phyloP scores from a whole-genome alignment of 768 basidiomycete genomes.

The Rhodotorula graminis region DNA sequence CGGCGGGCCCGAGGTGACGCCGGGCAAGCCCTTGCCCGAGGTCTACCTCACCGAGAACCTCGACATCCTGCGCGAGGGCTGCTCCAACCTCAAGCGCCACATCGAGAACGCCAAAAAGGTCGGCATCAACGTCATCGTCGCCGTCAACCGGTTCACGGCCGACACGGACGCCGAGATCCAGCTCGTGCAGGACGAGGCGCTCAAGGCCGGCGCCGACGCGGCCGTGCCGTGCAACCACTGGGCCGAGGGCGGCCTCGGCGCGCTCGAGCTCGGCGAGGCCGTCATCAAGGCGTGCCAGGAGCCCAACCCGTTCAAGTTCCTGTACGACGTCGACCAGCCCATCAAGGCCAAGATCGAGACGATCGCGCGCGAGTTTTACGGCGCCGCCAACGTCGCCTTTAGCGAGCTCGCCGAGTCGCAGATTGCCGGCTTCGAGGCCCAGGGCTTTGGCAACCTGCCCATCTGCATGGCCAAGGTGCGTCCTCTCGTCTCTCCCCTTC shows the following conservation, averaged over 20 bases:
- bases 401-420: slow-evolving; percentile 79
- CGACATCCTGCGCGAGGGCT: slow-evolving; percentile 80
- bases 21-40: slow-evolving; percentile 86
- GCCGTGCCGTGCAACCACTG: slow-evolving; percentile 96
- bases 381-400: slow-evolving; percentile 80
- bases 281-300: slow-evolving; percentile 75
- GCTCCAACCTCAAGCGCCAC: slow-evolving; percentile 86
- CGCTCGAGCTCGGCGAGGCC: slow-evolving; percentile 83
- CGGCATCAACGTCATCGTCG: slow-evolving; percentile 91
- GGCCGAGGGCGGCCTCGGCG: slow-evolving; percentile 91
- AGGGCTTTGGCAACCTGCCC: slow-evolving; percentile 73
- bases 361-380: slow-evolving; percentile 62
- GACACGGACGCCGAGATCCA: slow-evolving; percentile 86
- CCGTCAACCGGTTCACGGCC: slow-evolving; percentile 88
- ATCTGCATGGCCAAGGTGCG: slow-evolving; percentile 42
- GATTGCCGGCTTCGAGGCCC: slow-evolving; percentile 82
- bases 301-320: slow-evolving; percentile 70
- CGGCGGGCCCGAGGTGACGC: slow-evolving; percentile 91
- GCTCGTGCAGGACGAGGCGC: slow-evolving; percentile 71
- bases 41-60: slow-evolving; percentile 93
- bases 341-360: slow-evolving; percentile 82
- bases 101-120: slow-evolving; percentile 94
- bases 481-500: not conserved
- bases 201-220: slow-evolving; percentile 83
- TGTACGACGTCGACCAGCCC: slow-evolving; percentile 64